Percentiles rank a stretch among this genome's conserved stretches.
phyloP scores from a whole-genome alignment of 495 filamentous ascomycete genomes.

The Aspergillus baeticus region DNA sequence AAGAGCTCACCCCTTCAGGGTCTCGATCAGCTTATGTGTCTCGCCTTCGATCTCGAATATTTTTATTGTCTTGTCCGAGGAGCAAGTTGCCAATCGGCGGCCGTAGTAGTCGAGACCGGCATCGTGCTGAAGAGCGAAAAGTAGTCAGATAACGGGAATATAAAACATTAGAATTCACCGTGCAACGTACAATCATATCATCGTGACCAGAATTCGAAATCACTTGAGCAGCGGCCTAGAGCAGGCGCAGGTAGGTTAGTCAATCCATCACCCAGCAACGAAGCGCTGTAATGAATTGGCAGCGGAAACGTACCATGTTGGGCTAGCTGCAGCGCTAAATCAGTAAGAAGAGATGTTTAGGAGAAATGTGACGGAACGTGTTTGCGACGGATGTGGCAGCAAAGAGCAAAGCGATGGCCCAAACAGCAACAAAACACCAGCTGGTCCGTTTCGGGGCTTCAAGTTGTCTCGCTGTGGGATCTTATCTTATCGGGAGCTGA shows the following conservation, averaged over 20 bases:
- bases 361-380: not conserved
- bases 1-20: constrained; percentile 79
- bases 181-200: constrained; percentile 93
- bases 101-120: constrained; percentile 98
- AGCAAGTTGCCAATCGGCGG: constrained; percentile 93
- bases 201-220: constrained; percentile 92
- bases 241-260: constrained; percentile 14
- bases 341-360: not conserved
- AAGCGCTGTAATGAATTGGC: not conserved
- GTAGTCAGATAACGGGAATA: constrained; percentile 4
- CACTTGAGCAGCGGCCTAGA: constrained; percentile 68
- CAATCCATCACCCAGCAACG: constrained; percentile 10
- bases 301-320: constrained; percentile 12
- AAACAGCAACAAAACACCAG: constrained; percentile 28
- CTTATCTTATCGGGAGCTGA: constrained; percentile 38
- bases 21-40: constrained; percentile 85
- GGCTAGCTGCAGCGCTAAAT: constrained; percentile 7
- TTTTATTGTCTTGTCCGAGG: constrained; percentile 97
- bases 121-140: constrained; percentile 69
- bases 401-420: constrained; percentile 6
- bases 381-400: constrained; percentile 7
- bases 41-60: constrained; percentile 98
- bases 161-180: not conserved
- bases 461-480: constrained; percentile 24
- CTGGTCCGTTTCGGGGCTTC: constrained; percentile 21